Percentiles rank a stretch among this genome's conserved stretches.
These are phyloP conservation scores for Phytophthora rubi DNA, from an alignment of 352 stramenopile species.

Conservation along the genomic window DNA sequence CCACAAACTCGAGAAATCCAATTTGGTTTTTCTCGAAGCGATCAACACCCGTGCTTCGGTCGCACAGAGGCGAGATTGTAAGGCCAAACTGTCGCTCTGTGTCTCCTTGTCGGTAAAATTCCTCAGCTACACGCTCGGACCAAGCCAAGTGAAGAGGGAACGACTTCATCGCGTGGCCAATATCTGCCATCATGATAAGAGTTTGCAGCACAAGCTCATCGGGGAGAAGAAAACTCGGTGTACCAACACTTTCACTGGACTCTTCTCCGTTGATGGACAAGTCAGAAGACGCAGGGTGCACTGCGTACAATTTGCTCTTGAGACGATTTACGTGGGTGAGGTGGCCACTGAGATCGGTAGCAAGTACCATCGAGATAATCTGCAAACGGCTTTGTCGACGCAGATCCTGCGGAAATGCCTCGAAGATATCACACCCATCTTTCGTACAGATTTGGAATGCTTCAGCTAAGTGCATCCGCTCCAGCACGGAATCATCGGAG, in stretches of 20 bases:
- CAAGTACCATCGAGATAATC: slow-evolving; percentile 87
- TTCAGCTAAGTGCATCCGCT: slow-evolving; percentile 79
- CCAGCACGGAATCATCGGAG: slow-evolving; percentile 93
- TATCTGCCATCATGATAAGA: slow-evolving; percentile 80
- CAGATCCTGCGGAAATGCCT: slow-evolving; percentile 59
- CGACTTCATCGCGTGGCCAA: slow-evolving; percentile 70
- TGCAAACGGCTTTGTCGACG: slow-evolving; percentile 61
- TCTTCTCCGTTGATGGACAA: slow-evolving; percentile 27
- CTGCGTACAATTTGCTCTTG: slow-evolving; percentile 73
- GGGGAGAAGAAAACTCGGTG: slow-evolving; percentile 18
- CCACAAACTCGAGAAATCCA: slow-evolving; percentile 78
- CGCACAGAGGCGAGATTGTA: slow-evolving; percentile 69
- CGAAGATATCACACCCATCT: slow-evolving; percentile 75
- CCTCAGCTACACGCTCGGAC: slow-evolving; percentile 66
- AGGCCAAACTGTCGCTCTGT: slow-evolving; percentile 61
- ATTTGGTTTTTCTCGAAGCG: slow-evolving; percentile 78
- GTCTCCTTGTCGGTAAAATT: slow-evolving; percentile 78
- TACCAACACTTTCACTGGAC: slow-evolving; percentile 9
- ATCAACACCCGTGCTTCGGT: slow-evolving; percentile 43
- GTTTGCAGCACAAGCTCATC: slow-evolving; percentile 71
- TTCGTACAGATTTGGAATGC: slow-evolving; percentile 73
- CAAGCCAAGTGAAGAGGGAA: slow-evolving; percentile 65
- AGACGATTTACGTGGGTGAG: slow-evolving; percentile 79
- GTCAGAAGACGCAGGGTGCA: slow-evolving; percentile 42
- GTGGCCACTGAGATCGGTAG: slow-evolving; percentile 80